These are phyloP conservation scores for Nicotiana attenuata DNA, from an alignment of 257 asterid species.

Conservation along the genomic window DNA sequence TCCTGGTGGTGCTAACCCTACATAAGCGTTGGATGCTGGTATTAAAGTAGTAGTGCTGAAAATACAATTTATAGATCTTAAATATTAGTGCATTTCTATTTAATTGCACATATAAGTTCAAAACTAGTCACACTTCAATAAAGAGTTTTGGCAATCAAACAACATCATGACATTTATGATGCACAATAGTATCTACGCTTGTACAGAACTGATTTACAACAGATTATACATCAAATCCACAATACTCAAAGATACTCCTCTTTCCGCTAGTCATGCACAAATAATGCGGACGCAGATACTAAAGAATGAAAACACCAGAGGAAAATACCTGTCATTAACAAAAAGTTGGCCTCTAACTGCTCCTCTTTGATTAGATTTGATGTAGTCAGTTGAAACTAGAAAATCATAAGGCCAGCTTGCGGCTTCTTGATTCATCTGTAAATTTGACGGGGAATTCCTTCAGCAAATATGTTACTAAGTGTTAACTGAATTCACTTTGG, in stretches of 20 bases:
- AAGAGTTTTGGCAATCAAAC: not conserved
- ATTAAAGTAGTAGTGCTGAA: conserved; percentile 7
- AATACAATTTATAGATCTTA: not conserved
- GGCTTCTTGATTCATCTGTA: conserved; percentile 62
- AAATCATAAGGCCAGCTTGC: conserved; percentile 74
- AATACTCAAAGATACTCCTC: not conserved
- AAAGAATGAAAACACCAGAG: not conserved
- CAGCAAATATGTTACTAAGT: not conserved
- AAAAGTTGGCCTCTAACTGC: conserved; percentile 52
- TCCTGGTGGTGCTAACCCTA: conserved; percentile 59
- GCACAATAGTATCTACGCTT: not conserved
- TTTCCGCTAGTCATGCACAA: not conserved
- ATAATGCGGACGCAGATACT: not conserved
- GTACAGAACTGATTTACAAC: not conserved
- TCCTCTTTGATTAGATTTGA: conserved; percentile 43
- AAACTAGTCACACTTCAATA: not conserved
- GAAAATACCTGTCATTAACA: conserved; percentile 45
- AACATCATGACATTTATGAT: not conserved
- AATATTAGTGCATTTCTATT: not conserved
- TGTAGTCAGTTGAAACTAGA: conserved; percentile 52
- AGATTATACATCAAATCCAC: not conserved
- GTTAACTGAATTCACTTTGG: not conserved
- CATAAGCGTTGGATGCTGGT: conserved; percentile 36
- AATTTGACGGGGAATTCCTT: not conserved
- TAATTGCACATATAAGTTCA: not conserved